Conservation (phyloP, 257 asterid genomes). For the Catharanthus roseus region DNA sequence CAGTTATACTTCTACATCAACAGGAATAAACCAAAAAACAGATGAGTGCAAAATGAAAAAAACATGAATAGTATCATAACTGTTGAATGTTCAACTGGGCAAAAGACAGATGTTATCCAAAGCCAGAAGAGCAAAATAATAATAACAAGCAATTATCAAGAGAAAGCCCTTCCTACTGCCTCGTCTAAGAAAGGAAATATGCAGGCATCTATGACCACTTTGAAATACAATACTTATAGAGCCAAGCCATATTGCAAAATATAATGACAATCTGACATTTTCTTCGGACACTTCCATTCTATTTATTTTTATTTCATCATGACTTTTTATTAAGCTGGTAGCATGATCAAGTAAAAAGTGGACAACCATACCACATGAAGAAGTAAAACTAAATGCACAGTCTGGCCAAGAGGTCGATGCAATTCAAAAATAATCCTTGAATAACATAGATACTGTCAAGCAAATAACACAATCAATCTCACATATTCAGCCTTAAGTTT, state of each 20-base stretch:
- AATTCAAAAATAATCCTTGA: not conserved
- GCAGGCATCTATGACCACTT: no score
- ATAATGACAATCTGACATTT: no score
- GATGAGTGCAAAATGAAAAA: not conserved
- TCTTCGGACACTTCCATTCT: not conserved
- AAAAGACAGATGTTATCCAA: not conserved
- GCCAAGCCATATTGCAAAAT: no score
- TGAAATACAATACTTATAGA: no score
- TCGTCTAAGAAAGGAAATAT: no score
- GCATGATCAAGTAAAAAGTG: not conserved
- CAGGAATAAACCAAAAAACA: not conserved
- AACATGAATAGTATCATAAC: no score
- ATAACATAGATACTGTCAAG: no score
- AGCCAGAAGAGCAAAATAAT: not conserved
- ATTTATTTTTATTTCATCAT: not conserved
- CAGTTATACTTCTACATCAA: not conserved
- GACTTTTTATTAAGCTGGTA: not conserved
- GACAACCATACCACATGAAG: not conserved
- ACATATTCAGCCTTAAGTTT: no score
- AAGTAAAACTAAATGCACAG: not conserved
- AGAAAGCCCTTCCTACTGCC: no score
- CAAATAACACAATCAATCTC: not conserved
- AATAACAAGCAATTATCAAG: not conserved
- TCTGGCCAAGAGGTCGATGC: not conserved
- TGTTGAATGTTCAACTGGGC: no score